A percentile compares a stretch with the other conserved stretches of the same genome.
These are phyloP conservation scores for Colletotrichum sp. DNA, from an alignment of 2,329 filamentous ascomycete species.

Conservation along the genomic window DNA sequence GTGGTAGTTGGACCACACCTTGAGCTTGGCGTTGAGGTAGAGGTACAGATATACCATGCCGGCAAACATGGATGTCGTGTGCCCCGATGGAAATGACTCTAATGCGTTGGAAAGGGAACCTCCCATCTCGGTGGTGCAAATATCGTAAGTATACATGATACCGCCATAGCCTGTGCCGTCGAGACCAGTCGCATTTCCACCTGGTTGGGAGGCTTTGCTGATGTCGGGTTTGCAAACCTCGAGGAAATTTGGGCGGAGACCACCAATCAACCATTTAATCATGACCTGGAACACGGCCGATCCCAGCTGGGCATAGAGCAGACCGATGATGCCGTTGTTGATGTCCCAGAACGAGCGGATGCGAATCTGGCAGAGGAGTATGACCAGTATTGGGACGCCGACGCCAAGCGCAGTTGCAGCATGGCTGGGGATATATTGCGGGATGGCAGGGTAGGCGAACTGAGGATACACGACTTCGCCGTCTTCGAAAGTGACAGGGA, in stretches of 20 bases:
- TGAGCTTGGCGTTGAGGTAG: conserved; percentile 81
- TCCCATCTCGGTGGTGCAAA: conserved; percentile 73
- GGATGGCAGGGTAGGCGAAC: conserved; percentile 73
- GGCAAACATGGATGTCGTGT: conserved; percentile 75
- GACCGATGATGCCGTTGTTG: conserved; percentile 73
- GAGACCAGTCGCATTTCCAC: conserved; percentile 45
- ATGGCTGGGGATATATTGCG: conserved; percentile 76
- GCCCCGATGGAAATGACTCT: conserved; percentile 75
- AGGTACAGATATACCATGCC: conserved; percentile 74
- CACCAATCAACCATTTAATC: conserved; percentile 77
- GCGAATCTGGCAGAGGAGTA: conserved; percentile 71
- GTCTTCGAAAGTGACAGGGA: conserved; percentile 69
- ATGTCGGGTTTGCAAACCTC: conserved; percentile 71
- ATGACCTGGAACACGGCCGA: conserved; percentile 79
- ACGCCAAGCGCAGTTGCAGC: conserved; percentile 70
- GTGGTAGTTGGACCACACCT: conserved; percentile 76
- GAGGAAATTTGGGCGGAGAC: conserved; percentile 73
- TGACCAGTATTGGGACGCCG: conserved; percentile 68
- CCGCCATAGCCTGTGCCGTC: conserved; percentile 57
- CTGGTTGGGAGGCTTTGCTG: conserved; percentile 43
- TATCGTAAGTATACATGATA: conserved; percentile 72
- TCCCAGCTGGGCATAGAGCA: conserved; percentile 72
- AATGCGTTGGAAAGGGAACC: conserved; percentile 71
- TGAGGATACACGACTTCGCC: conserved; percentile 73
- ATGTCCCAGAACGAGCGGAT: conserved; percentile 72